A percentile compares a stretch with the other conserved stretches of the same genome.
These are phyloP conservation scores for Bromus sterilis DNA, from an alignment of 176 grass and related monocot species.

Conservation along the genomic window DNA sequence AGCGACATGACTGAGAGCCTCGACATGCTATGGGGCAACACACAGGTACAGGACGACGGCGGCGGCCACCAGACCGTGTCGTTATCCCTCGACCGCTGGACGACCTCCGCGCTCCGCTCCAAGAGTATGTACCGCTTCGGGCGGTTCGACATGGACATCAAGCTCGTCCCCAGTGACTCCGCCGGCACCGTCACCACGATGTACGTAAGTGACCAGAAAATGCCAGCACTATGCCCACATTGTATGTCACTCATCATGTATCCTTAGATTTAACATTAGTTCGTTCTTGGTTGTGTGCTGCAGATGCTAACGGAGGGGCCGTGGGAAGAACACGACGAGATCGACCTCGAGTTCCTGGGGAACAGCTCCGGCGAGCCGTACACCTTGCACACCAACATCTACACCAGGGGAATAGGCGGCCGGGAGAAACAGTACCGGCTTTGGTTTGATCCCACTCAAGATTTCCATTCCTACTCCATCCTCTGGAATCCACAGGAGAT, in stretches of 20 bases:
- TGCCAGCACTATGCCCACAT: not conserved
- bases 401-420: conserved; percentile 43
- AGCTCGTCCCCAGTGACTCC: conserved; percentile 41
- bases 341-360: conserved; percentile 66
- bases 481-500: conserved; percentile 52
- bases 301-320: conserved; percentile 33
- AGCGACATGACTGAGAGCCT: conserved; percentile 19
- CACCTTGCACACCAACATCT: conserved; percentile 66
- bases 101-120: conserved; percentile 29
- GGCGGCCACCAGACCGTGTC: conserved; percentile 23
- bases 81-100: conserved; percentile 29
- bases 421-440: conserved; percentile 52
- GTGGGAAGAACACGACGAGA: conserved; percentile 38
- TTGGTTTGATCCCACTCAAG: conserved; percentile 69
- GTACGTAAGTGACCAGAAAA: conserved; percentile 39
- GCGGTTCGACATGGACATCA: conserved; percentile 60
- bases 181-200: conserved; percentile 50
- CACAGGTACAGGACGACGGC: not conserved
- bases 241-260: not conserved
- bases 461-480: conserved; percentile 62
- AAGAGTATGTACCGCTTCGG: conserved; percentile 43
- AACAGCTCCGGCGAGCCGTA: conserved; percentile 50
- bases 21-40: conserved; percentile 38
- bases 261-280: conserved; percentile 24
- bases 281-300: not conserved